These are phyloP conservation scores for Furcasterigmium furcatum DNA, from an alignment of 2,329 filamentous ascomycete species.

Conservation along the genomic window DNA sequence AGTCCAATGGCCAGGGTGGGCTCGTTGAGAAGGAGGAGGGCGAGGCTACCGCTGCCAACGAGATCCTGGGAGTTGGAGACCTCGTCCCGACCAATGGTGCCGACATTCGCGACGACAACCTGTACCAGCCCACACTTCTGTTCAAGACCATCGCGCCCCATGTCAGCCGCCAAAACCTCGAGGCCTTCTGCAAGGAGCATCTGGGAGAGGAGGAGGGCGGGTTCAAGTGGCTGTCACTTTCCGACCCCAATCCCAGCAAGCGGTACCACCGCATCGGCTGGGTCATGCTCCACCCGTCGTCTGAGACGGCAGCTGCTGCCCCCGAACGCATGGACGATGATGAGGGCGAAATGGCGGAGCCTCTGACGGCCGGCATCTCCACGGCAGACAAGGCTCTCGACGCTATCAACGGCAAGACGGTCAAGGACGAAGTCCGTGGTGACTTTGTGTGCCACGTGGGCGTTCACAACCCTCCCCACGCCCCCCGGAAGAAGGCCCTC, in stretches of 20 bases:
- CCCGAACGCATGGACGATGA: slow-evolving; percentile 75
- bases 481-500: slow-evolving; percentile 88
- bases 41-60: slow-evolving; percentile 85
- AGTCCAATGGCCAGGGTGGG: slow-evolving; percentile 82
- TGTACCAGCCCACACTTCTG: slow-evolving; percentile 85
- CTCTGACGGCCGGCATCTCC: slow-evolving; percentile 36
- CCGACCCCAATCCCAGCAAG: slow-evolving; percentile 95
- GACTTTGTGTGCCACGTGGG: slow-evolving; percentile 98
- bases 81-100: slow-evolving; percentile 79
- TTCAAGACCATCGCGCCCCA: slow-evolving; percentile 98
- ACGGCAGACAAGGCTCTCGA: slow-evolving; percentile 85
- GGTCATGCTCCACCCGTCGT: slow-evolving; percentile 87
- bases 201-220: slow-evolving; percentile 87
- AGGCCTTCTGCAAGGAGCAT: slow-evolving; percentile 92
- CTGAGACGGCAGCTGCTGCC: slow-evolving; percentile 53
- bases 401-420: slow-evolving; percentile 96
- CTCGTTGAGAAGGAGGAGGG: slow-evolving; percentile 93
- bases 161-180: slow-evolving; percentile 88
- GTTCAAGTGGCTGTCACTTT: slow-evolving; percentile 93
- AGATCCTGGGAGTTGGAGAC: slow-evolving; percentile 90
- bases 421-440: slow-evolving; percentile 87
- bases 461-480: slow-evolving; percentile 83
- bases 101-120: slow-evolving; percentile 84
- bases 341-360: slow-evolving; percentile 57
- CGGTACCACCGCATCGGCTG: slow-evolving; percentile 97